Conservation (phyloP, 768 basidiomycete species). For the Lactifluus hygrophoroides region DNA sequence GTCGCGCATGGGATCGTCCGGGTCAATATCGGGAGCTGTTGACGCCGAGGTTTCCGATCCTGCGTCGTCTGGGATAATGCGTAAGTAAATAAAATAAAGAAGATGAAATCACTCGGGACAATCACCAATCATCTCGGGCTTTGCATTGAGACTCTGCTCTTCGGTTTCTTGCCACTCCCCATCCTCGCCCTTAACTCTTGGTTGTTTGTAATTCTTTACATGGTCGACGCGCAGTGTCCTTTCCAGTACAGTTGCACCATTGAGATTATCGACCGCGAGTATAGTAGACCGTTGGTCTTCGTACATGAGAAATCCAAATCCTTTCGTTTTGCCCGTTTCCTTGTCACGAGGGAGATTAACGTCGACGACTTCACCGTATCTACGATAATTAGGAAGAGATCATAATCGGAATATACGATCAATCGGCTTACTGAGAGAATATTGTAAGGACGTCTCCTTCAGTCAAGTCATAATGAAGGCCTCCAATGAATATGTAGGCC, state of each 20-base stretch:
- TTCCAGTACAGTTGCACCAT: slow-evolving; percentile 83
- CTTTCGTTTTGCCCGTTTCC: slow-evolving; percentile 79
- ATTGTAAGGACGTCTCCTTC: slow-evolving; percentile 97
- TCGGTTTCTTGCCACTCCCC: slow-evolving; percentile 85
- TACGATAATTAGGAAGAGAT: slow-evolving; percentile 28
- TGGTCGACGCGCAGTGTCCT: slow-evolving; percentile 88
- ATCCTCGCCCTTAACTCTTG: slow-evolving; percentile 63
- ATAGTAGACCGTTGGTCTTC: slow-evolving; percentile 96
- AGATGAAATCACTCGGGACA: slow-evolving; percentile 16
- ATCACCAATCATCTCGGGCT: slow-evolving; percentile 63
- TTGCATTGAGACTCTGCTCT: slow-evolving; percentile 80
- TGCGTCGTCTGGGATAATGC: slow-evolving; percentile 37
- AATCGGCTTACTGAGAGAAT: slow-evolving; percentile 80
- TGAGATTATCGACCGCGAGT: slow-evolving; percentile 97
- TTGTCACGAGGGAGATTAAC: slow-evolving; percentile 93
- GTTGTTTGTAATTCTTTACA: slow-evolving; percentile 87
- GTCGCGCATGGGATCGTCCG: slow-evolving; percentile 97
- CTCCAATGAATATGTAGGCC: slow-evolving; percentile 91
- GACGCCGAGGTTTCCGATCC: slow-evolving; percentile 60
- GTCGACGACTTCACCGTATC: slow-evolving; percentile 96
- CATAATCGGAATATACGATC: neutral
- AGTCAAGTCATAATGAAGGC: slow-evolving; percentile 79
- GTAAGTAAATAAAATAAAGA: neutral
- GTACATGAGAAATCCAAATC: slow-evolving; percentile 98
- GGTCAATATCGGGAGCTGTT: slow-evolving; percentile 67